A percentile compares a stretch with the other conserved stretches of the same genome.
These are phyloP conservation scores for Forsythia viridissima DNA, from an alignment of 257 asterid species.

Conservation along the genomic window DNA sequence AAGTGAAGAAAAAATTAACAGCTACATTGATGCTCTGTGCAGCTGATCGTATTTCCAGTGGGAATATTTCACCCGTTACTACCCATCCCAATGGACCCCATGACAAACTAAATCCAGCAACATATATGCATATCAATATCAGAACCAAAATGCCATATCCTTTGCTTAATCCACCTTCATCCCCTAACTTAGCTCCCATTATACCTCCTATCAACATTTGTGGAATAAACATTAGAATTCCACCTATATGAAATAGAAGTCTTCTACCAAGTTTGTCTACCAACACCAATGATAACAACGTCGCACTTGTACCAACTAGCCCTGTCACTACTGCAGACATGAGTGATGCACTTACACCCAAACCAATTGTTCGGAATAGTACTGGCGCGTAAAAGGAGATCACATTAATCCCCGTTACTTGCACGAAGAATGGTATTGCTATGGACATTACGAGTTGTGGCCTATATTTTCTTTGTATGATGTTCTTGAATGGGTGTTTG, in stretches of 20 bases:
- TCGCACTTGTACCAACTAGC: conserved; percentile 14
- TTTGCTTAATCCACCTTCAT: conserved; percentile 18
- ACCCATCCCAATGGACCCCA: conserved; percentile 51
- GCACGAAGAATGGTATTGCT: conserved; percentile 36
- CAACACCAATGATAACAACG: conserved; percentile 1
- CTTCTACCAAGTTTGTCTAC: conserved; percentile 34
- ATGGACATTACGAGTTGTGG: conserved; percentile 40
- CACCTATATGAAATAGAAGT: conserved; percentile 35
- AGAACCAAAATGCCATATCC: conserved; percentile 28
- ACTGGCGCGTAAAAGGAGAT: conserved; percentile 35
- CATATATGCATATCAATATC: conserved; percentile 25
- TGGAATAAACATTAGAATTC: conserved; percentile 29
- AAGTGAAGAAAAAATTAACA: not conserved
- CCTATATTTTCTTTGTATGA: conserved; percentile 31
- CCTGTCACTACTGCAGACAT: conserved; percentile 28
- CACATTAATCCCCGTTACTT: conserved; percentile 32
- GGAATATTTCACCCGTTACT: conserved; percentile 37
- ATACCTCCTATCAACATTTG: conserved; percentile 27
- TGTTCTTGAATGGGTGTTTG: conserved; percentile 28
- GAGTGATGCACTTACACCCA: conserved; percentile 35
- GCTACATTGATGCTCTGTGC: conserved; percentile 32
- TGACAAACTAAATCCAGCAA: conserved; percentile 30
- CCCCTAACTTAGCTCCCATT: conserved; percentile 32
- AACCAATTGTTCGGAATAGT: conserved; percentile 28
- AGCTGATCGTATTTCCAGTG: conserved; percentile 38